A percentile compares a stretch with the other conserved stretches of the same genome.
Evolutionary conservation across 1,139 yeast species (phyloP).

Genomic region (Ogataea hybrid): DNA sequence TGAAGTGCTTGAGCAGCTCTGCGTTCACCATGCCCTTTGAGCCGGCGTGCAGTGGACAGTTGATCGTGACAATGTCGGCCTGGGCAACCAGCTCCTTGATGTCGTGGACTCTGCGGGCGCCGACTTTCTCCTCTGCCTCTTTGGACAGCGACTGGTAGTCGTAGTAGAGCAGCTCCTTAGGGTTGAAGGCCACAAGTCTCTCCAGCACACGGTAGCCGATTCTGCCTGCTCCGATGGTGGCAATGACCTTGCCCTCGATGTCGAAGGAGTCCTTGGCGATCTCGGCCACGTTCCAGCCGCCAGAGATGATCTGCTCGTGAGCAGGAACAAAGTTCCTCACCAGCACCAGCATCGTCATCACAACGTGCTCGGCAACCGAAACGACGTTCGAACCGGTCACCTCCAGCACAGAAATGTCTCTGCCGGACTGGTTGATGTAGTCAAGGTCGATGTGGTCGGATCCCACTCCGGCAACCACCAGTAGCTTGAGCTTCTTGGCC

Average conservation of each 20-base stretch:
- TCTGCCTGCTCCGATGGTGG: conserved; percentile 82
- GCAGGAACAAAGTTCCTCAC: conserved; percentile 81
- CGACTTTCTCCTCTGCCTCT: conserved; percentile 54
- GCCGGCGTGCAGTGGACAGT: conserved; percentile 73
- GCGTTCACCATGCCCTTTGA: conserved; percentile 68
- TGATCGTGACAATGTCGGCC: conserved; percentile 75
- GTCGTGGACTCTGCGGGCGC: conserved; percentile 59
- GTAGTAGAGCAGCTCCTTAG: conserved; percentile 68
- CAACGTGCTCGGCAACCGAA: conserved; percentile 80
- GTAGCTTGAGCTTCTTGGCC: conserved; percentile 71
- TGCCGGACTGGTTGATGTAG: conserved; percentile 61
- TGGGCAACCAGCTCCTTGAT: conserved; percentile 67
- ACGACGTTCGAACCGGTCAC: conserved; percentile 82
- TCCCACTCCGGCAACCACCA: conserved; percentile 84
- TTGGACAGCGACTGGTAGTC: conserved; percentile 71
- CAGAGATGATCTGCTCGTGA: conserved; percentile 60
- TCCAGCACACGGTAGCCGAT: conserved; percentile 77
- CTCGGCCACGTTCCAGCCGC: conserved; percentile 78
- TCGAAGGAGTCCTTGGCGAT: conserved; percentile 74
- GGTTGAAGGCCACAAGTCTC: conserved; percentile 71
- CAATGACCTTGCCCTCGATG: conserved; percentile 71
- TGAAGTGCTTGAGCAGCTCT: conserved; percentile 66
- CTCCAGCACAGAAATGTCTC: conserved; percentile 64
- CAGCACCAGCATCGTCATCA: conserved; percentile 69
- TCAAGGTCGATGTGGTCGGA: conserved; percentile 77